A percentile compares a stretch with the other conserved stretches of the same genome.
Conservation (phyloP, 2,329 filamentous ascomycete genomes). For the Botryotinia calthae region DNA sequence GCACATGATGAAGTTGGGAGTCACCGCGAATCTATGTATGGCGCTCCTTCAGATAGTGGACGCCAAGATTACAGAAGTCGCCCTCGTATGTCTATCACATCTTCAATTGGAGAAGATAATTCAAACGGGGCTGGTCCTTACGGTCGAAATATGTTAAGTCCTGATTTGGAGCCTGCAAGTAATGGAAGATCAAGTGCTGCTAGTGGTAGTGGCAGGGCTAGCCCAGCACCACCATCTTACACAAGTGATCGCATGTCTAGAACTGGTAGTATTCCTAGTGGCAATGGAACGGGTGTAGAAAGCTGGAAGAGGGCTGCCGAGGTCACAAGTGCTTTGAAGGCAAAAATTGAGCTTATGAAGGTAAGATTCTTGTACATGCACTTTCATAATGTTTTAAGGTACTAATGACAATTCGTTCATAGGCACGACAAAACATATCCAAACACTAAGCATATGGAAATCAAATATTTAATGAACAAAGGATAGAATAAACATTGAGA, state of each 20-base stretch:
- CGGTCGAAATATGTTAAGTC: slow-evolving; percentile 37
- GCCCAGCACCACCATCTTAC: slow-evolving; percentile 32
- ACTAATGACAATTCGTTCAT: slow-evolving; percentile 14
- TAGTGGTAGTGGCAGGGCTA: slow-evolving; percentile 38
- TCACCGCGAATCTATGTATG: slow-evolving; percentile 50
- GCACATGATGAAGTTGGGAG: slow-evolving; percentile 59
- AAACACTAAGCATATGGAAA: slow-evolving; percentile 37
- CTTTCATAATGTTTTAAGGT: background rate
- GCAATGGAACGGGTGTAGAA: slow-evolving; percentile 62
- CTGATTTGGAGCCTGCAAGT: slow-evolving; percentile 34
- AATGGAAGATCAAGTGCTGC: slow-evolving; percentile 37
- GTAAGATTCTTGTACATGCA: slow-evolving; percentile 41
- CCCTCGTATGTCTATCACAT: slow-evolving; percentile 55
- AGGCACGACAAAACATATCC: slow-evolving; percentile 53
- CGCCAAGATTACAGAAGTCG: slow-evolving; percentile 31
- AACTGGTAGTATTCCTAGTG: slow-evolving; percentile 34
- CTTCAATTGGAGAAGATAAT: slow-evolving; percentile 70
- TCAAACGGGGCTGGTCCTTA: slow-evolving; percentile 58
- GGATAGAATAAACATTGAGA: slow-evolving; percentile 11
- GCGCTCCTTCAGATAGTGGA: slow-evolving; percentile 29
- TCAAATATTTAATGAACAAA: slow-evolving; percentile 15
- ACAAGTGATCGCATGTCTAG: slow-evolving; percentile 30
- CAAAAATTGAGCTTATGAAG: slow-evolving; percentile 99
- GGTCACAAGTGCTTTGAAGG: slow-evolving; percentile 95
- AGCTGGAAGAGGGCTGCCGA: slow-evolving; percentile 97